Evolutionary conservation across 2,329 filamentous ascomycete species (phyloP).

Genomic region (Raffaelea deltoideospora): DNA sequence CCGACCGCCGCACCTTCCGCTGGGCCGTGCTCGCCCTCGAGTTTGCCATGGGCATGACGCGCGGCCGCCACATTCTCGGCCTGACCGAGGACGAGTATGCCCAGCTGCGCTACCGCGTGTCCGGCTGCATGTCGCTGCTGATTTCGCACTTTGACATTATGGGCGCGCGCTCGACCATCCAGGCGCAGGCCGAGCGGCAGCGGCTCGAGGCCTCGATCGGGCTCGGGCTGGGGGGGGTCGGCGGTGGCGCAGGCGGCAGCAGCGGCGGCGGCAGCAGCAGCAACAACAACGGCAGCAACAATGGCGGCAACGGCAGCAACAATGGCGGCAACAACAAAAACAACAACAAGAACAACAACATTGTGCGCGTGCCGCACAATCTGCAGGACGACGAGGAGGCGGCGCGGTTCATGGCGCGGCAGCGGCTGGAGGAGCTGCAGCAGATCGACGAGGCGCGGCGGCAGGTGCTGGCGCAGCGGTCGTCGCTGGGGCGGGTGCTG

Average conservation of each 20-base stretch:
- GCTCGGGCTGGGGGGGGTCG: too few species aligned
- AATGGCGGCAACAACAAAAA: not conserved
- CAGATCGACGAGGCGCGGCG: constrained; percentile 66
- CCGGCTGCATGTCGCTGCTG: constrained; percentile 90
- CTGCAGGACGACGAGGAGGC: constrained; percentile 77
- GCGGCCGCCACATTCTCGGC: constrained; percentile 82
- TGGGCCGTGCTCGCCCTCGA: constrained; percentile 94
- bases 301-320: not conserved
- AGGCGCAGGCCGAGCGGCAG: constrained; percentile 86
- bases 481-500: constrained; percentile 76
- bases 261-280: constrained; percentile 26
- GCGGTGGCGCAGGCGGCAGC: constrained; percentile 13
- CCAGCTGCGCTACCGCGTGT: constrained; percentile 71
- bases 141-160: constrained; percentile 99
- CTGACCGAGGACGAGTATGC: constrained; percentile 81
- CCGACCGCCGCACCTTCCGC: constrained; percentile 88
- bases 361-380: too few species aligned
- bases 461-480: constrained; percentile 68
- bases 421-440: constrained; percentile 57
- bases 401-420: constrained; percentile 54
- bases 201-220: constrained; percentile 66
- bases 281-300: constrained; percentile 49
- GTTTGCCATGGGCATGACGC: constrained; percentile 94
- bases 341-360: constrained; percentile 13
- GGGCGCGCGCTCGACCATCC: constrained; percentile 84